Evolutionary conservation across 2,329 filamentous ascomycete species (phyloP).

Genomic region (Lecanicillium sp.): DNA sequence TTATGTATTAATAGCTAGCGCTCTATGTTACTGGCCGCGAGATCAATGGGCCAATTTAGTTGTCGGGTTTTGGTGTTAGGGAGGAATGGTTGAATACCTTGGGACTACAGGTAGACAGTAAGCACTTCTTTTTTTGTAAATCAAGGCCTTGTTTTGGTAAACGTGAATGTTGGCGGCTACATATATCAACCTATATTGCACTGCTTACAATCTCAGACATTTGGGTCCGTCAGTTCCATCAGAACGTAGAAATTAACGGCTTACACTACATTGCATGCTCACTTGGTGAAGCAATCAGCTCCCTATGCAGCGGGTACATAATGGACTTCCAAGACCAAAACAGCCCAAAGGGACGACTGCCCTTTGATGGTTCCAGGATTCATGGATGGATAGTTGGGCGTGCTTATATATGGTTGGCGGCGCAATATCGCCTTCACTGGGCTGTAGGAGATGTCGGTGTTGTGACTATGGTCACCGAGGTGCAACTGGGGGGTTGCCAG

Average conservation of each 20-base stretch:
- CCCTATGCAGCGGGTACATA: conserved; percentile 34
- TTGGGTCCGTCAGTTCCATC: conserved; percentile 46
- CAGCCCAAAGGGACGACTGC: too few relatives aligned
- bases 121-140: too few relatives aligned
- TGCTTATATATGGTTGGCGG: conserved; percentile 37
- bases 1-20: too few relatives aligned
- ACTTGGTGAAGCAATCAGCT: conserved; percentile 51
- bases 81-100: too few relatives aligned
- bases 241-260: conserved; percentile 49
- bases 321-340: conserved; percentile 35
- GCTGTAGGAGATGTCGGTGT: conserved; percentile 26
- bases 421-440: conserved; percentile 28
- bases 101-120: too few relatives aligned
- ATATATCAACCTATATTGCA: conserved; percentile 53
- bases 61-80: too few relatives aligned
- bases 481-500: conserved; percentile 23
- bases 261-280: conserved; percentile 57
- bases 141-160: too few relatives aligned
- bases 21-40: too few relatives aligned
- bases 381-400: conserved; percentile 28
- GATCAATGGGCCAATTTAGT: too few relatives aligned
- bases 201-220: conserved; percentile 53
- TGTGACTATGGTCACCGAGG: conserved; percentile 22
- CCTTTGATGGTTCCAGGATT: conserved; percentile 28
- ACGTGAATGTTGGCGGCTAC: conserved; percentile 33